phyloP scores from a whole-genome alignment of 208 protist species.

The Trypanosoma conorhini region DNA sequence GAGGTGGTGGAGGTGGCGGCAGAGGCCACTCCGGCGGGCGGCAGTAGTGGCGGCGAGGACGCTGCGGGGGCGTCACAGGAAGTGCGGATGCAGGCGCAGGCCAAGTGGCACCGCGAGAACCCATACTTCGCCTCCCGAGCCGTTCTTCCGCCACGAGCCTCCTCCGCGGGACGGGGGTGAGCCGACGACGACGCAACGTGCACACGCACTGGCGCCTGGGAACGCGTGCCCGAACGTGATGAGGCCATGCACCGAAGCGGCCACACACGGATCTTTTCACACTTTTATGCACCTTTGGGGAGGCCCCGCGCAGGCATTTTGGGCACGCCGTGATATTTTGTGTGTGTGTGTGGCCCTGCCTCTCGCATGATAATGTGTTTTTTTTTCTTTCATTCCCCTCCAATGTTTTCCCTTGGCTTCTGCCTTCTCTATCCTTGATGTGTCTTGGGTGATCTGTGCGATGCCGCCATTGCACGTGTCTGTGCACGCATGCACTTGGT shows the following conservation, averaged over 20 bases:
- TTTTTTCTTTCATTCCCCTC: not conserved
- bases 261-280: not conserved
- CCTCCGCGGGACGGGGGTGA: not conserved
- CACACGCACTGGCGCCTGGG: not conserved
- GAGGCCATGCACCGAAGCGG: not conserved
- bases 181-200: not conserved
- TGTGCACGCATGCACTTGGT: not conserved
- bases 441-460: not conserved
- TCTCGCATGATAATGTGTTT: not conserved
- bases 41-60: not conserved
- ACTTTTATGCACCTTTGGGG: not conserved
- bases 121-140: constrained; percentile 14
- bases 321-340: too few species aligned
- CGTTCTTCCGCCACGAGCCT: not conserved
- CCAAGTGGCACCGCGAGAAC: constrained; percentile 21
- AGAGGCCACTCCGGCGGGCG: too few species aligned
- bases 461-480: not conserved
- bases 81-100: not conserved
- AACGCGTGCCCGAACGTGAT: not conserved
- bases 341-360: not conserved
- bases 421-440: not conserved
- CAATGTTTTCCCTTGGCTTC: not conserved
- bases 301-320: not conserved
- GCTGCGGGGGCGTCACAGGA: not conserved
- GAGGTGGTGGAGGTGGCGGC: not conserved